A percentile compares a stretch with the other conserved stretches of the same genome.
These are phyloP conservation scores for Phytophthora cactorum DNA, from an alignment of 352 stramenopile species.

Conservation along the genomic window DNA sequence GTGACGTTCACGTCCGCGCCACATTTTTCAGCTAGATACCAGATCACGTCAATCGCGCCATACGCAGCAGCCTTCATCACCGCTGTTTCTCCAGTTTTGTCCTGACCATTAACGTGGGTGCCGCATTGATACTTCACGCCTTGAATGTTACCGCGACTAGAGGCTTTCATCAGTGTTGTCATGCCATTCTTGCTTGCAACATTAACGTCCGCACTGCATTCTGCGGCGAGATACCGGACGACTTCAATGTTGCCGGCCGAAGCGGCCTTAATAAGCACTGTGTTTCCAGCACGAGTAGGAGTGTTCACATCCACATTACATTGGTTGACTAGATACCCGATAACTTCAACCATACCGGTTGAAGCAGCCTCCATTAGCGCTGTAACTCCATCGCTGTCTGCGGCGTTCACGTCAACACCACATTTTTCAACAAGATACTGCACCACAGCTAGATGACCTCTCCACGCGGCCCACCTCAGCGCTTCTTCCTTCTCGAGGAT, in stretches of 20 bases:
- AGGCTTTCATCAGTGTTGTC: neutral
- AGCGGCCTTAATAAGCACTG: too few relatives aligned
- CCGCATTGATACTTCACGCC: neutral
- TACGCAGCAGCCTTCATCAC: neutral
- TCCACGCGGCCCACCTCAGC: too few relatives aligned
- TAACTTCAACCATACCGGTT: too few relatives aligned
- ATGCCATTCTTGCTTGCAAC: neutral
- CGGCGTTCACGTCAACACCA: neutral
- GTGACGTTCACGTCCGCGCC: neutral
- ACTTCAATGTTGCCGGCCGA: neutral
- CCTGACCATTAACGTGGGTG: neutral
- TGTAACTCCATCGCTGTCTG: neutral
- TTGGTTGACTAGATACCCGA: too few relatives aligned
- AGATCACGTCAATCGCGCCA: neutral
- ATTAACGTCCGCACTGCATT: slow-evolving; percentile 4
- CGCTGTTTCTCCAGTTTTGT: neutral
- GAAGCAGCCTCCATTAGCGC: neutral
- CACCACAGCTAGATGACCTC: neutral
- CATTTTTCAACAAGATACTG: slow-evolving; percentile 6
- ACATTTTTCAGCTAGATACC: neutral
- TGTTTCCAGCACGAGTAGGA: too few relatives aligned
- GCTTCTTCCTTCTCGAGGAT: too few relatives aligned
- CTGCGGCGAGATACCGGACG: neutral
- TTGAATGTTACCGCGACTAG: neutral
- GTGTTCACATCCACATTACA: too few relatives aligned